Conservation (phyloP, 2,329 filamentous ascomycete genomes). For the Ceratocystis eucalypticola region DNA sequence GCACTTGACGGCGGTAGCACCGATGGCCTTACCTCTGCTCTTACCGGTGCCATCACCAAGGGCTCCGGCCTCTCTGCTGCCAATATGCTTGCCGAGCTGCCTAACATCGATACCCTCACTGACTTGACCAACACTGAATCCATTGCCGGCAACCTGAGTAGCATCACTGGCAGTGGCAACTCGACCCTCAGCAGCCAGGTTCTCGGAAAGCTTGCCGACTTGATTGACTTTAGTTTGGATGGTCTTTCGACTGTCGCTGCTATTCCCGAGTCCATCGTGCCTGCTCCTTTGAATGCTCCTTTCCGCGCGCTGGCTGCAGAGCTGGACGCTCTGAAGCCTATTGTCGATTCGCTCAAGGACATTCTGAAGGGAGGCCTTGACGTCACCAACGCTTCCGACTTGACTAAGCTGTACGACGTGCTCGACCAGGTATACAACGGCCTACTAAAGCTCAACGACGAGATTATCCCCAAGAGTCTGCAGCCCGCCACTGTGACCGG, state of each 20-base stretch:
- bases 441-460: not conserved
- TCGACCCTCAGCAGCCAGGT: not conserved
- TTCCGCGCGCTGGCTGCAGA: not conserved
- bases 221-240: slow-evolving; percentile 6
- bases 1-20: not conserved
- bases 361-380: not conserved
- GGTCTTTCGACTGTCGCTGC: slow-evolving; percentile 3
- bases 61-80: not conserved
- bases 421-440: slow-evolving; percentile 5
- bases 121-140: not conserved
- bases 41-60: not conserved
- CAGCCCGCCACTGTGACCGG: not conserved
- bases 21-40: not conserved
- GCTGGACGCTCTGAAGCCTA: slow-evolving; percentile 9
- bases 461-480: slow-evolving; percentile 1
- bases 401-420: slow-evolving; percentile 9
- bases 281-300: slow-evolving; percentile 4
- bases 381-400: not conserved
- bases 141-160: not conserved
- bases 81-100: not conserved
- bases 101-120: slow-evolving; percentile 1
- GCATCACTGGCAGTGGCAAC: slow-evolving; percentile 6
- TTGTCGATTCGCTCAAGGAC: not conserved
- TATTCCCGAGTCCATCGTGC: slow-evolving; percentile 5
- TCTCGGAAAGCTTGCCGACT: not conserved